Evolutionary conservation across 1,139 yeast species (phyloP), one percentile per base, ranked within the genome.

Genomic region (Candida sp.): DNA sequence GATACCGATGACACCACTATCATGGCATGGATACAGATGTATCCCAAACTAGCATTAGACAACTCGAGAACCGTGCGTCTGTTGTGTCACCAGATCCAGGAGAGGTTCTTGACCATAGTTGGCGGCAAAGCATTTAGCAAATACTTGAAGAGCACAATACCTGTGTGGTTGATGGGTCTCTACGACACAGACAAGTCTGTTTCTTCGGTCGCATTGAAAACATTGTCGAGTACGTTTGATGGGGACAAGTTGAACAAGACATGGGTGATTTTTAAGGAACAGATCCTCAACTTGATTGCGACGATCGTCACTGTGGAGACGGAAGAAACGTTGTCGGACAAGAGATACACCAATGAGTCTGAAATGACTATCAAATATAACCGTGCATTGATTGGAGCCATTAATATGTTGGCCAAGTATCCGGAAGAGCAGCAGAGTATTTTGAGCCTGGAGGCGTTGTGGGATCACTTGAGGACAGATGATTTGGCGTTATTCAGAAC

Each of bases 21-120:
- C 6, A 71, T 81, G 6, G 79, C 91, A 3, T 92, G 97, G 96
- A 76, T 89, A 33, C 96, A 90, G 64, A 59, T 90, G 42, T 93
- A 90, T 61, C 88, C 97, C 1, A 90, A 91, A 61, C 69, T 92
- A 40, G 80, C 94, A 4, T 77, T 87, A 9, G 96, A 89, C 56
- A 83, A 83, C 51, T 83, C 93, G 3, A 81, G 88, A 58, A 69
- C 72, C 17, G 90, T 90, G 2, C 76, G 98, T 51, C 55, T 70
- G 4, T 63, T 78, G 33, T 68, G 90, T 3, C 96, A 91, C 63
- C 84, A 79, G 54, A 74, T 86, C 4, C 93, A 92, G 54, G 81
- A 86, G 1, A 66, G 66, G 31, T 67, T 72, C 45, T 63, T 77
- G 49, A 56, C 62, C 25, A 71, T 83, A 43, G 81, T 88, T 34